Percentiles rank a stretch among this genome's conserved stretches.
Evolutionary conservation across 169 alveolate species (phyloP).

Genomic region (Sarcocystis neurona): DNA sequence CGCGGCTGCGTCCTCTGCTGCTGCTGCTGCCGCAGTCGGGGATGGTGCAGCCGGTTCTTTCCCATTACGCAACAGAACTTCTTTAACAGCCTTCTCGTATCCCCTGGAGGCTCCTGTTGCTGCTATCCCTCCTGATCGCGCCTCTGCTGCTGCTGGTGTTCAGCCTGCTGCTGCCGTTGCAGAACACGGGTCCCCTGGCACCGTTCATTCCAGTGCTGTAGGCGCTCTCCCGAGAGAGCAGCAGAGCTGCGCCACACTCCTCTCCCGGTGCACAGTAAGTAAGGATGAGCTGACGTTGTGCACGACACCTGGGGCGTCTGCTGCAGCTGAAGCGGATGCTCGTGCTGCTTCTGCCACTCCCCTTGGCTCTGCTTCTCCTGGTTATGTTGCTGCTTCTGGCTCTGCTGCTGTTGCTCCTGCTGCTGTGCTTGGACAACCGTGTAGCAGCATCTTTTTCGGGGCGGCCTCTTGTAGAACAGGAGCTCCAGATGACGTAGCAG

Average conservation of each 20-base stretch:
- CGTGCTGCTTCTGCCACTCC: neutral
- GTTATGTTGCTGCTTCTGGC: neutral
- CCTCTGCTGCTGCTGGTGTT: neutral
- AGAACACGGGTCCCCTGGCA: neutral
- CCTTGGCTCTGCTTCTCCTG: no score
- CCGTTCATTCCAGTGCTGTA: neutral
- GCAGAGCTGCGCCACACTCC: neutral
- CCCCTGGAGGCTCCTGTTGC: no score
- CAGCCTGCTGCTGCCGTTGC: neutral
- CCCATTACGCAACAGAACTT: no score
- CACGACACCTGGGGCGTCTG: neutral
- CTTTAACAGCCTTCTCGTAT: no score
- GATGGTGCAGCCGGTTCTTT: no score
- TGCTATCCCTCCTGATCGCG: neutral
- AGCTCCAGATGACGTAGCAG: no score
- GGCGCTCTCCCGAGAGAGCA: neutral
- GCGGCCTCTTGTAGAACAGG: no score
- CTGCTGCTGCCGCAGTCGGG: no score
- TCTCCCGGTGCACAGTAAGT: neutral
- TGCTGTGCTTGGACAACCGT: no score
- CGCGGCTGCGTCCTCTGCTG: no score
- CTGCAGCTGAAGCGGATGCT: conserved; percentile 1
- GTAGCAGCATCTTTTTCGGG: no score
- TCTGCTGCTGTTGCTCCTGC: conserved; percentile 1
- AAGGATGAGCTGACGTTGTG: neutral